These are phyloP conservation scores for Phytopythium mirpurense DNA, from an alignment of 352 stramenopile genomes.

Conservation along the genomic window DNA sequence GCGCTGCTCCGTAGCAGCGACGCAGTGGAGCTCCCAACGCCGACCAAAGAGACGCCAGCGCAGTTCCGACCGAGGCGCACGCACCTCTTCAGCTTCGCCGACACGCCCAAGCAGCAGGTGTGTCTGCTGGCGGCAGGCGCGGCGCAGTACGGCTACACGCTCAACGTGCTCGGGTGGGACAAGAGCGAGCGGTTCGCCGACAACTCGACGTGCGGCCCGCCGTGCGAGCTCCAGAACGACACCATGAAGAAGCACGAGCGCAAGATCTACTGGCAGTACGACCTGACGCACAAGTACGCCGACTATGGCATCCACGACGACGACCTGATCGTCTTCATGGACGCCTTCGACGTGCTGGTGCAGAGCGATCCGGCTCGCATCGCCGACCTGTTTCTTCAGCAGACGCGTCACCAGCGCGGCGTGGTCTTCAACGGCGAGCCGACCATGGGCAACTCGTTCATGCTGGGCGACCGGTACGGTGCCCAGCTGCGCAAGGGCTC, in stretches of 20 bases:
- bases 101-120: neutral
- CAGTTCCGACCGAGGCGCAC: neutral
- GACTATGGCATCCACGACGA: neutral
- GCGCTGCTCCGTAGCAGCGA: neutral
- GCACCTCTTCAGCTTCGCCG: neutral
- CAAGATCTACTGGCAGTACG: neutral
- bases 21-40: neutral
- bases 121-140: neutral
- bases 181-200: neutral
- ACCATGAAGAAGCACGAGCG: neutral
- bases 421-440: neutral
- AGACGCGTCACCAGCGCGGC: neutral
- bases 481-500: no score
- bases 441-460: neutral
- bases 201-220: neutral
- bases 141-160: neutral
- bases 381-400: neutral
- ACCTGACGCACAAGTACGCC: neutral
- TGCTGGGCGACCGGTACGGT: no score
- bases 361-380: neutral
- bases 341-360: neutral
- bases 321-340: neutral
- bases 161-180: neutral
- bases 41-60: neutral
- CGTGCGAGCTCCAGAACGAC: neutral